Evolutionary conservation across 306 rosid species (phyloP), one percentile per base, ranked within the genome.

Genomic region (Vicia faba): DNA sequence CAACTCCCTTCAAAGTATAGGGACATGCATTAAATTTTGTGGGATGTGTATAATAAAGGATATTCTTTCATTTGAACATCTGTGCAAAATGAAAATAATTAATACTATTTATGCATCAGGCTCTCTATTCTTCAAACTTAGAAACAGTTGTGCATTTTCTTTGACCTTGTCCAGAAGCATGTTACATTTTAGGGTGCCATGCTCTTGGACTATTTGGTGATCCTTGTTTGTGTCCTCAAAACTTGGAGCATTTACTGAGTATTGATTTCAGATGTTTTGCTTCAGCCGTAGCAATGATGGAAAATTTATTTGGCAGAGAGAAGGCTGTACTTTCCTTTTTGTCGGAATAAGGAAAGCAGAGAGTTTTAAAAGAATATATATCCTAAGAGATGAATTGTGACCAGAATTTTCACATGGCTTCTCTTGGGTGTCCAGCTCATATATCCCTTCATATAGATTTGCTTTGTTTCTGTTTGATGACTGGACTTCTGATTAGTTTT

Each of bases 341-440:
- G 49, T 26, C 16, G 41, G 15, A 26, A 18, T 20, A 48, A 23
- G 55, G 76, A 12, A 50, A 38, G 70, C 63, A n/a, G 18, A 3
- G 14, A 56, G 23, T 38, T 26, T 18, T 19, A 64, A 31, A 23
- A 33, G 20, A 57, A 23, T 16, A 50, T 45, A 31, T 48, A 36
- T 39, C 44, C 63, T n/a, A 3, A 41, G 23, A 44, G 39, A 38
- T 35, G 54, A 44, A 35, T n/a, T 61, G 25, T 11, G n/a, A 19
- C 66, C 14, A n/a, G 39, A 35, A 13, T 12, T 20, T 54, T 54
- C 56, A 54, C 35, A 18, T 15, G 39, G 48, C 71, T 9, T 19
- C 58, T 43, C 48, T 54, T 43, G 12, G 49, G 65, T 26, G 55
- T 6, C 50, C 62, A 61, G 44, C 31, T 28, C 77, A 53, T 72